Evolutionary conservation across 2,329 filamentous ascomycete genomes (phyloP), one percentile per base, ranked within the genome.

Genomic region (Trichoderma sp.): DNA sequence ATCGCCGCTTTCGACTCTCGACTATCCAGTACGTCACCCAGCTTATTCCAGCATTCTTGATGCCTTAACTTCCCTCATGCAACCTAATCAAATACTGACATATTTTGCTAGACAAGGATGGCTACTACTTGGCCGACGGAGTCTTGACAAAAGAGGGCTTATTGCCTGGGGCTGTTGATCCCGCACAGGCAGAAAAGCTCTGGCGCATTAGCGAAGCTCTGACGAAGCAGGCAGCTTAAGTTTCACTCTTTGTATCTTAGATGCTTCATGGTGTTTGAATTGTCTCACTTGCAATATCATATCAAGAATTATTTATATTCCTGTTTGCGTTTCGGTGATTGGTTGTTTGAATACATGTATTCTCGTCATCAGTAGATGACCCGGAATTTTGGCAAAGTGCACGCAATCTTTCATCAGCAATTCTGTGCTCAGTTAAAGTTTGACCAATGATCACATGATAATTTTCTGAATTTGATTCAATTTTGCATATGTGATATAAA

Each of bases 91-190:
- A 7, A 27, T 59, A 27, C 66, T 71, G 8, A 71, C 53, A 9
- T 29, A 6, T 5, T 24, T 18, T 50, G 2, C 8, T 41, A 71
- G 68, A 63, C 38, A 50, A 71, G 59, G 59, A 71, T 18, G 68
- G 68, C 16, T 63, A 71, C 14, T 71, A 45, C 45, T 50, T 71
- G 24, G 68, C 68, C 24, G 59, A 71, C 31, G 56, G 68, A 27
- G 38, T 50, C 9, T 11, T 63, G 33, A 71, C 68, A 9, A 18
- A 29, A 24, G 33, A 71, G 53, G 68, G 56, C 21, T n/a, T 71
- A 12, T 33, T 71, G 24, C 56, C 56, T 18, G 56, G 14, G 4
- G 68, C 56, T 45, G 21, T 71, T 12, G 68, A 71, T 29, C 6
- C 35, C 12, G 33, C 16, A 21, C 14, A 31, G 16, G 68, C 56